phyloP scores from a whole-genome alignment of 805 yeast genomes.

The Starmerella cellae region DNA sequence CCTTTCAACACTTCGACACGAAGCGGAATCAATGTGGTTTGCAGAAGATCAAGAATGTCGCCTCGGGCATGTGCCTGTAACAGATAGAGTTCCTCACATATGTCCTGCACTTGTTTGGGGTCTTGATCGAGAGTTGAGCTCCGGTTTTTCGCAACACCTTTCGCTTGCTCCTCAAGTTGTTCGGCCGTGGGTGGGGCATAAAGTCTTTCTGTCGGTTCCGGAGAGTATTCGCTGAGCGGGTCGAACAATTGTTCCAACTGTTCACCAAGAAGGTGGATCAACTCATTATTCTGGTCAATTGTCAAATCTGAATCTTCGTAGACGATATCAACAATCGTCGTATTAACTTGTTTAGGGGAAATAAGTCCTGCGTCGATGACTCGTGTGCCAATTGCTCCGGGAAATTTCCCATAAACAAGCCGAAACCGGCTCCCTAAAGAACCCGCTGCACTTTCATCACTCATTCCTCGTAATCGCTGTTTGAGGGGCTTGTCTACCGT shows the following conservation, averaged over 20 bases:
- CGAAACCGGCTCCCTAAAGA: slow-evolving; percentile 54
- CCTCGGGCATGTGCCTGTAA: slow-evolving; percentile 66
- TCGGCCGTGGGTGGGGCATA: slow-evolving; percentile 45
- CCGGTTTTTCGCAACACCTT: neutral
- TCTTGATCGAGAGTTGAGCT: slow-evolving; percentile 21
- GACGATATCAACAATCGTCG: slow-evolving; percentile 58
- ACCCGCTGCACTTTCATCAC: slow-evolving; percentile 79
- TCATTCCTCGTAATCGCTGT: slow-evolving; percentile 2
- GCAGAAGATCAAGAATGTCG: slow-evolving; percentile 59
- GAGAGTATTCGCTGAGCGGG: slow-evolving; percentile 81
- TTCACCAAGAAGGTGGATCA: slow-evolving; percentile 67
- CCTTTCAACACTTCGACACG: slow-evolving; percentile 53
- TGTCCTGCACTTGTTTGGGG: slow-evolving; percentile 33
- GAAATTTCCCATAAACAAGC: slow-evolving; percentile 39
- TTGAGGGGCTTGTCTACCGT: slow-evolving; percentile 32
- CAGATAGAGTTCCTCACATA: slow-evolving; percentile 52
- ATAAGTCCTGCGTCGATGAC: slow-evolving; percentile 47
- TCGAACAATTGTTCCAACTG: slow-evolving; percentile 82
- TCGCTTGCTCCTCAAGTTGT: neutral
- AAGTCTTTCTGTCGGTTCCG: slow-evolving; percentile 64
- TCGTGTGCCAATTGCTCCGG: slow-evolving; percentile 44
- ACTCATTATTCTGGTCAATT: slow-evolving; percentile 54
- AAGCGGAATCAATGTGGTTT: slow-evolving; percentile 64
- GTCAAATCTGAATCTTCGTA: slow-evolving; percentile 43
- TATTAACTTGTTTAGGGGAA: slow-evolving; percentile 36